phyloP scores from a whole-genome alignment of 768 basidiomycete genomes.

The Tubosaeta sp. region DNA sequence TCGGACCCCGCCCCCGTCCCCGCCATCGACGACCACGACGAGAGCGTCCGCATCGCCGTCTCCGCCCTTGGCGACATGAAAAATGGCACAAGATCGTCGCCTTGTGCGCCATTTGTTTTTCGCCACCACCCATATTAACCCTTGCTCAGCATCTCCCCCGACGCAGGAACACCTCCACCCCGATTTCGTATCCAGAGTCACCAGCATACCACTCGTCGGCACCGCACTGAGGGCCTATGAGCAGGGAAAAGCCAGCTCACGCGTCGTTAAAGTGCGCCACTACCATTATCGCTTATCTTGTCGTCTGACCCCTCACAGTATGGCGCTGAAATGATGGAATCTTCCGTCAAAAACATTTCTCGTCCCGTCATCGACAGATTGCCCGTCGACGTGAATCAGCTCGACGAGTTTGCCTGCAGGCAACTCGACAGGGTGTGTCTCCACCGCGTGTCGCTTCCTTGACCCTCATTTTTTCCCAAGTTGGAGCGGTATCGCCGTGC shows the following conservation, averaged over 20 bases:
- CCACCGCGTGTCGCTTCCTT: background rate
- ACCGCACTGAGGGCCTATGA: constrained; percentile 73
- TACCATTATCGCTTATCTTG: background rate
- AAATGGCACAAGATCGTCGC: constrained; percentile 32
- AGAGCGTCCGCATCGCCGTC: constrained; percentile 76
- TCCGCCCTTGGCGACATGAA: constrained; percentile 77
- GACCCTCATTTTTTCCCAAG: constrained; percentile 24
- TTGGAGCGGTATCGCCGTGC: constrained; percentile 48
- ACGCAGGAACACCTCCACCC: constrained; percentile 12
- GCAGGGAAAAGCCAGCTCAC: constrained; percentile 75
- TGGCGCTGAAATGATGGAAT: constrained; percentile 85
- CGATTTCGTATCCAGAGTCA: constrained; percentile 52
- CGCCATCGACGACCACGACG: constrained; percentile 54
- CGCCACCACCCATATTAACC: background rate
- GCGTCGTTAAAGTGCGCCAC: constrained; percentile 72
- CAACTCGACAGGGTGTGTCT: constrained; percentile 74
- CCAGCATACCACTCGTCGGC: constrained; percentile 67
- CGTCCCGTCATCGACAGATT: constrained; percentile 77
- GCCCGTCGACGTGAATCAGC: constrained; percentile 64
- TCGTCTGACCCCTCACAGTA: constrained; percentile 47
- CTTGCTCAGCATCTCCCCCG: constrained; percentile 2
- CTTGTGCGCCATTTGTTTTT: background rate
- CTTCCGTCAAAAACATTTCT: constrained; percentile 74
- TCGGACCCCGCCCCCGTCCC: constrained; percentile 1
- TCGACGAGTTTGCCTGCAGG: constrained; percentile 86